A percentile compares a stretch with the other conserved stretches of the same genome.
phyloP scores from a whole-genome alignment of 78 protist species.

The Ministeria vibrans region DNA sequence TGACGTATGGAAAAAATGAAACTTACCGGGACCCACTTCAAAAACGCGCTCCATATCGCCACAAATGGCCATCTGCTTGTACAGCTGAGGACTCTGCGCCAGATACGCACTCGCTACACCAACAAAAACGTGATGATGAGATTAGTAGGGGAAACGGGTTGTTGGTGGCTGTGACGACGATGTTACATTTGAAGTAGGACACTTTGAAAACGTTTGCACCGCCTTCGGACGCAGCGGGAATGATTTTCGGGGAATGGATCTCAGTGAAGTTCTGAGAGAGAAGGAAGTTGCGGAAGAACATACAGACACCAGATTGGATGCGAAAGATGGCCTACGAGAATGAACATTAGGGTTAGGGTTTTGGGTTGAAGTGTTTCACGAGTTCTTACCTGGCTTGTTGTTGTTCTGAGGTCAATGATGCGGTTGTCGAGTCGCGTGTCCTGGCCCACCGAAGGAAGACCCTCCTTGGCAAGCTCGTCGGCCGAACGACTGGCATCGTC shows the following conservation, averaged over 20 bases:
- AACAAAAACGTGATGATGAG: not conserved
- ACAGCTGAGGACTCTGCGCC: conserved; percentile 98
- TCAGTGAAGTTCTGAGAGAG: conserved; percentile 69
- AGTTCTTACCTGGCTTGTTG: conserved; percentile 86
- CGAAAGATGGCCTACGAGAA: conserved; percentile 17
- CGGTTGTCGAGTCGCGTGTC: conserved; percentile 83
- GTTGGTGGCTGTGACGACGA: too few relatives aligned
- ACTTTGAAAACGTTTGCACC: conserved; percentile 93
- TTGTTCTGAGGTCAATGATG: conserved; percentile 82
- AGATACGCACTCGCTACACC: too few relatives aligned
- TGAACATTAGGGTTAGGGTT: too few relatives aligned
- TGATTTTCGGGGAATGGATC: conserved; percentile 97
- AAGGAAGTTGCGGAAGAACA: conserved; percentile 41
- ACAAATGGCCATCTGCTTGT: conserved; percentile 97
- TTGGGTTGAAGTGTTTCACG: too few relatives aligned
- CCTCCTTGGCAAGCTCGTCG: conserved; percentile 9
- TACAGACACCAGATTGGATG: conserved; percentile 32
- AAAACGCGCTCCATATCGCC: conserved; percentile 94
- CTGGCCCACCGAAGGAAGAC: conserved; percentile 33
- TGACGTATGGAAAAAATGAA: not conserved
- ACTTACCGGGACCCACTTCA: conserved; percentile 90
- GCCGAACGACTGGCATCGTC: conserved; percentile 76
- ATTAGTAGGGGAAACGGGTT: not conserved
- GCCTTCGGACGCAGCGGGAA: conserved; percentile 85
- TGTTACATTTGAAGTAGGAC: conserved; percentile 73